phyloP scores from a whole-genome alignment of 179 eudicot genomes.

The Beta lomatogona region DNA sequence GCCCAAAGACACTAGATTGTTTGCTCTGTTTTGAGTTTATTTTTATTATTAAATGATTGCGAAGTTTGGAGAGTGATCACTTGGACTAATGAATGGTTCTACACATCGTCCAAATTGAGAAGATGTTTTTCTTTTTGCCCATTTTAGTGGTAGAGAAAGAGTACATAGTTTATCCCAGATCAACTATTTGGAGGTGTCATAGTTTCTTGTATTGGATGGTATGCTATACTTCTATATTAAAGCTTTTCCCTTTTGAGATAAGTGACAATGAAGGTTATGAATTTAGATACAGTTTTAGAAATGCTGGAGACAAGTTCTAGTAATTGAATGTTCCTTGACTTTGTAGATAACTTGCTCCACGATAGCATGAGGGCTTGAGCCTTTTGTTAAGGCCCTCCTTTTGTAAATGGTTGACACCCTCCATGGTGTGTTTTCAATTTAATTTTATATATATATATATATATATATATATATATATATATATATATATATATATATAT shows the following conservation, averaged over 20 bases:
- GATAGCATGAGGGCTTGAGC: too few relatives aligned
- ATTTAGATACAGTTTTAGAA: too few relatives aligned
- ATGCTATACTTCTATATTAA: neutral
- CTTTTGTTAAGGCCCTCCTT: too few relatives aligned
- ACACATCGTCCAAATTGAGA: neutral
- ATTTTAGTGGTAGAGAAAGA: neutral
- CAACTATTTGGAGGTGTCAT: neutral
- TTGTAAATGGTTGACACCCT: too few relatives aligned
- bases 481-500: too few relatives aligned
- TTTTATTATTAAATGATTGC: neutral
- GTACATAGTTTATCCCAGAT: neutral
- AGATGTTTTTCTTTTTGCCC: neutral
- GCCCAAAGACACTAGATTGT: neutral
- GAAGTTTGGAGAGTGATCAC: neutral
- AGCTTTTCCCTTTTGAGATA: neutral
- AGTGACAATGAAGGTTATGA: neutral
- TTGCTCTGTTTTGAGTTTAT: neutral
- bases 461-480: too few relatives aligned
- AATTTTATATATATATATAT: too few relatives aligned
- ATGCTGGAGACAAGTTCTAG: too few relatives aligned
- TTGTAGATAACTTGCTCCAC: too few relatives aligned
- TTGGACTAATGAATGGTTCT: neutral
- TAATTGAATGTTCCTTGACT: too few relatives aligned
- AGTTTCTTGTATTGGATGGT: neutral
- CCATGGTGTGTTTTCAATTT: too few relatives aligned